Conservation (phyloP, 2,329 filamentous ascomycete species). For the Coniochaeta sp. region DNA sequence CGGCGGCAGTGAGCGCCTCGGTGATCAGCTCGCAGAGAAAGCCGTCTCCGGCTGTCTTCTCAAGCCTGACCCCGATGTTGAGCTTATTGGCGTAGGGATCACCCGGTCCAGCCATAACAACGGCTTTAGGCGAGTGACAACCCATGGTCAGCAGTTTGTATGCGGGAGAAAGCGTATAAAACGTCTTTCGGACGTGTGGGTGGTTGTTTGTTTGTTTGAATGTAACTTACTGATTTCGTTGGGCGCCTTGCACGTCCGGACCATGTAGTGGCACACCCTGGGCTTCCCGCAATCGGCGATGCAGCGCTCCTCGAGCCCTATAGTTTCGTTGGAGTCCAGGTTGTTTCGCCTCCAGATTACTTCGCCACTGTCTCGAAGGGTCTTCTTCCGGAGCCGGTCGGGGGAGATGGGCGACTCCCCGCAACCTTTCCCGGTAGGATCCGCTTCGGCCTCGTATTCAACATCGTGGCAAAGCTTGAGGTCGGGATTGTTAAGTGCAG, state of each 20-base stretch:
- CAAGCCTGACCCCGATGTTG: background rate
- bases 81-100: background rate
- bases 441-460: background rate
- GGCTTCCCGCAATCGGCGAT: background rate
- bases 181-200: no score
- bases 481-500: background rate
- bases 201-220: no score
- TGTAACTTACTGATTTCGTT: background rate
- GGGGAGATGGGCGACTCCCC: background rate
- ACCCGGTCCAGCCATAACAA: background rate
- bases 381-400: background rate
- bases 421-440: background rate
- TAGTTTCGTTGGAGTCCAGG: background rate
- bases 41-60: background rate
- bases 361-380: background rate
- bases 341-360: background rate
- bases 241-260: background rate
- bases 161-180: background rate
- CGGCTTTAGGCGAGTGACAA: background rate
- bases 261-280: background rate
- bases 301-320: background rate
- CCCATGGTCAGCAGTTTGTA: background rate
- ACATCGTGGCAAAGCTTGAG: background rate
- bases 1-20: background rate
- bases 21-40: background rate